These are phyloP conservation scores for Colletotrichum sp. DNA, from an alignment of 2,329 filamentous ascomycete species.

Conservation along the genomic window DNA sequence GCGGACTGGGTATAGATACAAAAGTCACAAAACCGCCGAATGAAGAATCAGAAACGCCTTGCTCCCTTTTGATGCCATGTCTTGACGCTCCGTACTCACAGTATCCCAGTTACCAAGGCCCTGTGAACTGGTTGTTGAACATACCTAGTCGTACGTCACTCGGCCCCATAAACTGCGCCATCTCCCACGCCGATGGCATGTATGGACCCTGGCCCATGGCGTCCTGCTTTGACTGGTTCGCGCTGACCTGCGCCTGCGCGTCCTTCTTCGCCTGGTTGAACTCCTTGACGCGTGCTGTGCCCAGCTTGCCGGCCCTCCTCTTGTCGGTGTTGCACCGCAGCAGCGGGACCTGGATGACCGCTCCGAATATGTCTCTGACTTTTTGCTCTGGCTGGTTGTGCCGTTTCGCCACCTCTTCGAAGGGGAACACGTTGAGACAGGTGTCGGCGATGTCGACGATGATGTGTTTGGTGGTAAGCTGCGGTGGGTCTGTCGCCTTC, in stretches of 20 bases:
- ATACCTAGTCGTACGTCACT: not conserved
- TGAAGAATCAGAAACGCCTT: not conserved
- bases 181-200: conserved; percentile 12
- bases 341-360: conserved; percentile 53
- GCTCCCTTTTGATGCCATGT: not conserved
- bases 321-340: conserved; percentile 50
- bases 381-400: conserved; percentile 47
- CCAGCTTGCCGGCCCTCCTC: conserved; percentile 44
- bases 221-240: not conserved
- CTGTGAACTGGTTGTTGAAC: conserved; percentile 1
- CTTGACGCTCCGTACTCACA: not conserved
- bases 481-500: conserved; percentile 23
- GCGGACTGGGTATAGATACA: conserved; percentile 12
- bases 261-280: conserved; percentile 47
- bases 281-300: conserved; percentile 44
- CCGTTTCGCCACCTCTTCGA: conserved; percentile 47
- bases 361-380: conserved; percentile 51
- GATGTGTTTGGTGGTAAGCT: conserved; percentile 39
- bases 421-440: conserved; percentile 50
- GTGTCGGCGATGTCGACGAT: conserved; percentile 56
- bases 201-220: not conserved
- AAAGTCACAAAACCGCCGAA: not conserved
- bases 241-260: conserved; percentile 20
- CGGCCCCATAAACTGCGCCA: conserved; percentile 19
- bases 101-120: conserved; percentile 7